phyloP scores from a whole-genome alignment of 805 yeast species.

The Lachancea dasiensis region DNA sequence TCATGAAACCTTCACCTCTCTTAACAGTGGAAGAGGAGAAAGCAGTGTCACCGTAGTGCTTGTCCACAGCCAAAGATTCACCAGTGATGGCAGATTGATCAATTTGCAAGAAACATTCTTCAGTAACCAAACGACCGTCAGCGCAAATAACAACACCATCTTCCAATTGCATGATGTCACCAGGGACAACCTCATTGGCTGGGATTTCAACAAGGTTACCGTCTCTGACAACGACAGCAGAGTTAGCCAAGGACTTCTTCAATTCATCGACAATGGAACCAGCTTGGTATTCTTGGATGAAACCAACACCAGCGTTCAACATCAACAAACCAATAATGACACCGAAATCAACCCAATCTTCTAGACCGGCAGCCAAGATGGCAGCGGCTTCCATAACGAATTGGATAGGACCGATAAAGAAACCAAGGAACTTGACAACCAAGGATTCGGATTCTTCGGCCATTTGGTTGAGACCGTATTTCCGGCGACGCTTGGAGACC shows the following conservation, averaged over 20 bases:
- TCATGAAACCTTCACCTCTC: slow-evolving; percentile 92
- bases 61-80: slow-evolving; percentile 94
- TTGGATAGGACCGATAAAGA: slow-evolving; percentile 93
- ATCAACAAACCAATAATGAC: slow-evolving; percentile 83
- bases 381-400: slow-evolving; percentile 98
- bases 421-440: slow-evolving; percentile 72
- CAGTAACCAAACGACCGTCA: slow-evolving; percentile 85
- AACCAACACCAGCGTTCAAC: slow-evolving; percentile 91
- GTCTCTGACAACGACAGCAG: slow-evolving; percentile 81
- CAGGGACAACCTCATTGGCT: slow-evolving; percentile 86
- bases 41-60: slow-evolving; percentile 77
- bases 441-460: slow-evolving; percentile 80
- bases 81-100: slow-evolving; percentile 98
- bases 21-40: slow-evolving; percentile 93
- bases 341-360: slow-evolving; percentile 99
- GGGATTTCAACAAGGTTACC: slow-evolving; percentile 70
- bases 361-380: slow-evolving; percentile 88
- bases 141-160: slow-evolving; percentile 92
- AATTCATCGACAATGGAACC: slow-evolving; percentile 96
- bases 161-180: slow-evolving; percentile 88
- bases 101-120: slow-evolving; percentile 80
- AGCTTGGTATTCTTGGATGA: slow-evolving; percentile 95
- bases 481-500: slow-evolving; percentile 78
- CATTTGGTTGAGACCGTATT: slow-evolving; percentile 86
- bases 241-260: slow-evolving; percentile 89